Evolutionary conservation across 805 yeast genomes (phyloP).

Genomic region (Ogataea dorogensis): DNA sequence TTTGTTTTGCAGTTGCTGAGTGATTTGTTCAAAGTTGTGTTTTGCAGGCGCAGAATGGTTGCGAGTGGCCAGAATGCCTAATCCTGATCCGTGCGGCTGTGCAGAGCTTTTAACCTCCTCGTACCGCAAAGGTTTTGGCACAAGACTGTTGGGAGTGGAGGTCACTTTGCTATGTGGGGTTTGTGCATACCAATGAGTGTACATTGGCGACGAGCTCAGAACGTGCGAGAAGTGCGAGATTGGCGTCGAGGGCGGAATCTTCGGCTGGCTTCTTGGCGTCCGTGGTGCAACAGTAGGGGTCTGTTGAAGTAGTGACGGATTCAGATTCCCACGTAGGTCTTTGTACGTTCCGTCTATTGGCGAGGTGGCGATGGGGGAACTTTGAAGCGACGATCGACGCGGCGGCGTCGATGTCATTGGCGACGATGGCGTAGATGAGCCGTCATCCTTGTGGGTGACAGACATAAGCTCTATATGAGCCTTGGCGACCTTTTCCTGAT

Average conservation of each 20-base stretch:
- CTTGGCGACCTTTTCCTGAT: conserved; percentile 15
- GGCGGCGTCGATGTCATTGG: conserved; percentile 16
- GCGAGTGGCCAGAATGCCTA: conserved; percentile 9
- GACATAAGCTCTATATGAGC: conserved; percentile 26
- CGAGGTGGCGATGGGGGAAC: conserved; percentile 33
- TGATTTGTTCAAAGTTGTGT: conserved; percentile 14
- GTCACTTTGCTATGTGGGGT: conserved; percentile 24
- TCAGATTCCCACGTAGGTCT: conserved; percentile 15
- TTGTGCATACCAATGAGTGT: conserved; percentile 32
- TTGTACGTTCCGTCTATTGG: no score
- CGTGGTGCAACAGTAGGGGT: conserved; percentile 13
- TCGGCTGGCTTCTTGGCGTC: conserved; percentile 2
- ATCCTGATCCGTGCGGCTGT: conserved; percentile 4
- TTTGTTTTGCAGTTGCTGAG: conserved; percentile 17
- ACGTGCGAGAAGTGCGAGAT: conserved; percentile 33
- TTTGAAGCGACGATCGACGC: conserved; percentile 9
- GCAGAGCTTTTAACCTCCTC: conserved; percentile 22
- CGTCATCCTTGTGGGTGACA: conserved; percentile 14
- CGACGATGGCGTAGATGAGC: conserved; percentile 13
- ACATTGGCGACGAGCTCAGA: conserved; percentile 36
- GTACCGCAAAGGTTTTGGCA: conserved; percentile 24
- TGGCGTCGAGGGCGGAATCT: conserved; percentile 26
- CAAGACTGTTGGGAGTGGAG: conserved; percentile 21
- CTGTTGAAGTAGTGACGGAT: conserved; percentile 26
- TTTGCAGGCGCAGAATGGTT: conserved; percentile 5